phyloP scores from a whole-genome alignment of 2,329 filamentous ascomycete genomes.

The Teratosphaeria zuluensis region DNA sequence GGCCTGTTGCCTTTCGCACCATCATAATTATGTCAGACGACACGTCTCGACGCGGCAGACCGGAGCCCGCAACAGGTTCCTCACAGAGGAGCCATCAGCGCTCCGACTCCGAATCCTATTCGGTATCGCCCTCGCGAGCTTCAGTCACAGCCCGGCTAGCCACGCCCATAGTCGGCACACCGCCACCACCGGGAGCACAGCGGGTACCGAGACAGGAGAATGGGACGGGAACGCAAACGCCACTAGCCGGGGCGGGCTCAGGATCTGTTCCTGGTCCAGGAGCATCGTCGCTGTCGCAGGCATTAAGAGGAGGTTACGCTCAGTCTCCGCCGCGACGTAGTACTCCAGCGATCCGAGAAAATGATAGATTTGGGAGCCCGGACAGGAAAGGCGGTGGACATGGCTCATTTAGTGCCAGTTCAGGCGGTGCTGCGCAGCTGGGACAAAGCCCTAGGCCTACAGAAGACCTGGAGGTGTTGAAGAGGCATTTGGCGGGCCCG shows the following conservation, averaged over 20 bases:
- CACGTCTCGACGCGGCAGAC: not conserved
- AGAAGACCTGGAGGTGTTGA: constrained; percentile 87
- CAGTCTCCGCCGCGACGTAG: constrained; percentile 60
- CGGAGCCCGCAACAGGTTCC: not conserved
- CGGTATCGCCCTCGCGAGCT: constrained; percentile 36
- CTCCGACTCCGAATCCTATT: constrained; percentile 1
- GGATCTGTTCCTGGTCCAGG: constrained; percentile 63
- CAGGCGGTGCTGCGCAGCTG: constrained; percentile 31
- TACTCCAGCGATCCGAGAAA: constrained; percentile 30
- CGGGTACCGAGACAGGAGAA: constrained; percentile 17
- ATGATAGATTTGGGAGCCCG: constrained; percentile 28
- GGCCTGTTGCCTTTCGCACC: not conserved
- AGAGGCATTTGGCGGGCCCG: constrained; percentile 71
- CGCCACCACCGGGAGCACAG: constrained; percentile 4
- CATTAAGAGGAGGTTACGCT: constrained; percentile 66
- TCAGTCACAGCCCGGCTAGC: constrained; percentile 26
- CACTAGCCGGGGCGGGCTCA: constrained; percentile 50
- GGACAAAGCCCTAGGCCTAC: constrained; percentile 49
- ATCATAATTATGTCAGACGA: not conserved
- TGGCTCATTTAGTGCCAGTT: constrained; percentile 71
- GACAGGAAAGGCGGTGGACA: constrained; percentile 59
- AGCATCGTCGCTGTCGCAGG: constrained; percentile 78
- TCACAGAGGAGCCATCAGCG: not conserved
- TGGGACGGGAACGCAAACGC: constrained; percentile 49
- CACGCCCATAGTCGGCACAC: constrained; percentile 17